Base-by-base conservation (phyloP, 192 early-diverging fungal genomes). In the Polychytrium aggregatum region DNA sequence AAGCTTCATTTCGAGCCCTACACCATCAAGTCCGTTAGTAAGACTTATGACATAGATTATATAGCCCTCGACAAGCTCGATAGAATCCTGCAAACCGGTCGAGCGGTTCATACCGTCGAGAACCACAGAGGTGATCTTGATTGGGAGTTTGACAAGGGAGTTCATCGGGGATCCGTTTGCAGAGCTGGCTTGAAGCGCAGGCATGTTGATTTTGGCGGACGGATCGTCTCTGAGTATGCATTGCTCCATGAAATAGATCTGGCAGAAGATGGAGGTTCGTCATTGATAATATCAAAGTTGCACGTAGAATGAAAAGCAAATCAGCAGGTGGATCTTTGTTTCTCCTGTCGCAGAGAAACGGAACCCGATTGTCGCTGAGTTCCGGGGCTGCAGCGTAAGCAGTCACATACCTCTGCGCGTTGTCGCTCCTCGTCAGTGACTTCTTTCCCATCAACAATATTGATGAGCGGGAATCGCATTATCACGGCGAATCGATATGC, bases 41-140 rank as follows among this genome's bases (percentile, higher is more conserved):
- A 27, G 11, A 26, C 16, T n/a, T 33, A 44, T 34, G 29, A 28
- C 31, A 31, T 10, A 20, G 8, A n/a, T 45, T 3, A 39, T 5
- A 33, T 11, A 33, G 6, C 6, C 31, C 31, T 33, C 31, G 4
- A 8, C 11, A 41, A 5, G 40, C n/a, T 41, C n/a, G 22, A 3
- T n/a, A 7, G 17, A 3, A 41, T 16, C 40, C 20, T 5, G 4
- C 14, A 9, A 4, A 30, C 11, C 44, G 10, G 27, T 24, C 14
- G 44, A 9, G 10, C 24, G 6, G n/a, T n/a, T n/a, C 44, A 33
- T 52, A 72, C 74, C 74, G 54, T 76, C 74, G 14, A 76, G 52
- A 3, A 76, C 74, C 0, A 76, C 74, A 5, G 70, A 72, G 1
- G 69, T 59, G 14, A 76, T 76, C 53, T 73, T 66, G 36, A 76